Percentiles rank a stretch among this genome's conserved stretches.
These are phyloP conservation scores for Backusella macrospora DNA, from an alignment of 192 early-diverging fungal species.

Conservation along the genomic window DNA sequence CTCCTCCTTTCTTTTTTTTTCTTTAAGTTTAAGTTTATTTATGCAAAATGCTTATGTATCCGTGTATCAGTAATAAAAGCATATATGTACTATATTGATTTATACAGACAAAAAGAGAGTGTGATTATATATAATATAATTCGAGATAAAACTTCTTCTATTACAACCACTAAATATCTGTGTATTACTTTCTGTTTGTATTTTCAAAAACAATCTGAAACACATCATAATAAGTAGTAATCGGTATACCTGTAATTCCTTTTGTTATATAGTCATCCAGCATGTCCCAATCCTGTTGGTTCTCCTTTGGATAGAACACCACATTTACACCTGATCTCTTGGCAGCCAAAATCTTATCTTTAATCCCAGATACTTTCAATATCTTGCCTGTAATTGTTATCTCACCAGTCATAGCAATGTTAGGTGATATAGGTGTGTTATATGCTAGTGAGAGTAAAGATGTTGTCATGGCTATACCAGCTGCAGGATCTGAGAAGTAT, in stretches of 20 bases:
- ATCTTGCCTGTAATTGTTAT: constrained; percentile 96
- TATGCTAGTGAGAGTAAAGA: constrained; percentile 90
- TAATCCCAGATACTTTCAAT: constrained; percentile 93
- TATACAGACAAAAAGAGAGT: not conserved
- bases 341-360: constrained; percentile 97
- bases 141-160: not conserved
- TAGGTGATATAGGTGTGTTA: constrained; percentile 67
- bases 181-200: constrained; percentile 26
- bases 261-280: constrained; percentile 88
- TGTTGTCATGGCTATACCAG: constrained; percentile 93
- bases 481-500: constrained; percentile 73
- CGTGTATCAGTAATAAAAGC: not conserved
- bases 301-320: constrained; percentile 88
- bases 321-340: constrained; percentile 88
- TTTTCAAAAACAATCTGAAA: constrained; percentile 55
- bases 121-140: not conserved
- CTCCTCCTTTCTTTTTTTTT: too few relatives aligned
- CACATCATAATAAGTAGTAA: constrained; percentile 79
- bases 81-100: not conserved
- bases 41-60: too few relatives aligned
- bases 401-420: constrained; percentile 98
- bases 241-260: constrained; percentile 80
- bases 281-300: constrained; percentile 93
- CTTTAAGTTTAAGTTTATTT: too few relatives aligned
- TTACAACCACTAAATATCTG: not conserved